phyloP scores from a whole-genome alignment of 2,329 filamentous ascomycete species.

The Apiospora koreana region DNA sequence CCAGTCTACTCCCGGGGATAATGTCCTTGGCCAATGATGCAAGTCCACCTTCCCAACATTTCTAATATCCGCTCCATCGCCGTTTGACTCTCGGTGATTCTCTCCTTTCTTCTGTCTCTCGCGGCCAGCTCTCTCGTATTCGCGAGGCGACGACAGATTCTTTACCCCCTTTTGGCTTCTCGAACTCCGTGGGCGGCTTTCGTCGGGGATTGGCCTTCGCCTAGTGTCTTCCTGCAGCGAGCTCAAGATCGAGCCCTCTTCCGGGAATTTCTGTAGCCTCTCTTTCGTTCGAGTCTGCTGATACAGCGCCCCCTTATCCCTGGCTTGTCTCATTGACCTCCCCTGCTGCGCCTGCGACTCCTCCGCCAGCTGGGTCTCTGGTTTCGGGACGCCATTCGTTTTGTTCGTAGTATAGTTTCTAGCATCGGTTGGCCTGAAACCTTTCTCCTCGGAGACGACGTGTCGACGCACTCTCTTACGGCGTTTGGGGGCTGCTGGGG shows the following conservation, averaged over 20 bases:
- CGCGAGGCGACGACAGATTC: neutral
- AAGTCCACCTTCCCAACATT: too few species aligned
- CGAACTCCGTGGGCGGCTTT: neutral
- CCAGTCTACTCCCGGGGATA: neutral
- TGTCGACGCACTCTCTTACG: neutral
- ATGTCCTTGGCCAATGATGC: neutral
- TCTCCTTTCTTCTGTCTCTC: neutral
- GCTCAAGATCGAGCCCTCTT: neutral
- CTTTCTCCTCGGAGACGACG: slow-evolving; percentile 4
- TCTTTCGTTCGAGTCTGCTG: neutral
- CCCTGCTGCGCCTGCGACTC: neutral
- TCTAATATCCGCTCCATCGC: neutral
- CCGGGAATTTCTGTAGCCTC: neutral
- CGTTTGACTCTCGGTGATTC: too few species aligned
- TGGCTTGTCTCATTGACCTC: neutral
- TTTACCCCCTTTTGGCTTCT: neutral
- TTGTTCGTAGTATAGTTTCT: neutral
- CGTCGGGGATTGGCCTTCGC: neutral
- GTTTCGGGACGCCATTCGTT: neutral
- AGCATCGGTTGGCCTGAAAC: slow-evolving; percentile 13
- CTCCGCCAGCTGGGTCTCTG: neutral
- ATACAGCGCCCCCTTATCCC: neutral
- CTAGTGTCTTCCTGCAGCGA: neutral
- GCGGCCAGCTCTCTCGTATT: neutral
- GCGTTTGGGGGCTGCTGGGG: neutral